Evolutionary conservation across 805 yeast genomes (phyloP).

Genomic region (Dipodascopsis tothii): DNA sequence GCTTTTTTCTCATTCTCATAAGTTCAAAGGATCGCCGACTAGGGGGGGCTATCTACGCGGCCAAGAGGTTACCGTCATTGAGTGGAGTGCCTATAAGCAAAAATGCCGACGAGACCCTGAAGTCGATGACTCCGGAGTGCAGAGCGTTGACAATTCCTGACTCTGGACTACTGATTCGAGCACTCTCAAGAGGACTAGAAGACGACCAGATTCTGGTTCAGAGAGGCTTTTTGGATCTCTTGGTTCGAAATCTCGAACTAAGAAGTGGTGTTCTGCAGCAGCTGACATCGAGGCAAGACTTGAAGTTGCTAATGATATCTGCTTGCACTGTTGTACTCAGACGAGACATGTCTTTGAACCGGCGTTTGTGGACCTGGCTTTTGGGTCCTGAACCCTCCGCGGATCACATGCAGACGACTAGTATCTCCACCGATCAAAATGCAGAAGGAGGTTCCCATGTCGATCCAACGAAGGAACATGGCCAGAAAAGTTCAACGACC

Average conservation of each 20-base stretch:
- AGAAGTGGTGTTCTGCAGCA: conserved; percentile 49
- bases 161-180: conserved; percentile 68
- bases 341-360: conserved; percentile 87
- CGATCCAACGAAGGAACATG: not conserved
- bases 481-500: conserved; percentile 4
- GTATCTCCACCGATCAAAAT: not conserved
- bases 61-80: conserved; percentile 57
- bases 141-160: conserved; percentile 62
- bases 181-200: conserved; percentile 61
- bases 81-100: conserved; percentile 30
- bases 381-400: conserved; percentile 61
- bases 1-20: conserved; percentile 64
- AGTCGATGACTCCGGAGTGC: conserved; percentile 43
- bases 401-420: conserved; percentile 10
- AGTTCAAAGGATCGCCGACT: conserved; percentile 70
- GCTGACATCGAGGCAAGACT: conserved; percentile 46
- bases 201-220: conserved; percentile 67
- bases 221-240: conserved; percentile 79
- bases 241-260: conserved; percentile 60
- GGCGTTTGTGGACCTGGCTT: conserved; percentile 91
- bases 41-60: conserved; percentile 78
- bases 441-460: not conserved
- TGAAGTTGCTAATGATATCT: conserved; percentile 49
- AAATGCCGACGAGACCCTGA: conserved; percentile 19
- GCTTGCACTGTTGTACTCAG: conserved; percentile 64